Evolutionary conservation across 768 basidiomycete genomes (phyloP).

Genomic region (Leccinum truebloodii): DNA sequence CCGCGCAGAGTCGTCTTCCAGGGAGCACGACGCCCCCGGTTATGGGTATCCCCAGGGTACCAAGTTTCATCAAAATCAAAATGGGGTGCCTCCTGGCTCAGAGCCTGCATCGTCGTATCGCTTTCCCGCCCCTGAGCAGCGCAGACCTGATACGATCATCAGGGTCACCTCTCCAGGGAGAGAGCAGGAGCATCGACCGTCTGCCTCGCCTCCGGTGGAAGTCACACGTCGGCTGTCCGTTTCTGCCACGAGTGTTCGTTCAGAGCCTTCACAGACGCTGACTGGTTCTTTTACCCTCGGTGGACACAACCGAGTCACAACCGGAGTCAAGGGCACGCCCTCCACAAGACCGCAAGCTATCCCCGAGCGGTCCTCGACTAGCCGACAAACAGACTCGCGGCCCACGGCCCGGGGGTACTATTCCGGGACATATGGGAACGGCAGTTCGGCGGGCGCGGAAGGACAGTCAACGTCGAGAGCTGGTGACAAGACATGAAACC

Average conservation of each 20-base stretch:
- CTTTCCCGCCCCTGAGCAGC: constrained; percentile 45
- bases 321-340: constrained; percentile 24
- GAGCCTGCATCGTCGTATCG: constrained; percentile 44
- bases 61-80: constrained; percentile 43
- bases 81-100: constrained; percentile 35
- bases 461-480: constrained; percentile 16
- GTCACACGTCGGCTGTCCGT: constrained; percentile 48
- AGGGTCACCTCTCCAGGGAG: constrained; percentile 44
- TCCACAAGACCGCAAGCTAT: constrained; percentile 18
- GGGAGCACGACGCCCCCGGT: constrained; percentile 15
- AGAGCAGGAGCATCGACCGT: constrained; percentile 39
- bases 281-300: constrained; percentile 20
- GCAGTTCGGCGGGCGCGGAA: constrained; percentile 12
- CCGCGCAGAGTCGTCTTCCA: constrained; percentile 24
- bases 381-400: constrained; percentile 26
- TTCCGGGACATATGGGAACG: constrained; percentile 23
- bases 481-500: constrained; percentile 28
- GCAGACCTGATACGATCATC: constrained; percentile 36
- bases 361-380: constrained; percentile 20
- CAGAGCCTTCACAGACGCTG: constrained; percentile 40
- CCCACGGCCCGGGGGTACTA: constrained; percentile 21
- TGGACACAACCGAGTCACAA: constrained; percentile 22
- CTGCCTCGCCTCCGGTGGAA: constrained; percentile 51
- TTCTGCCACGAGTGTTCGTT: constrained; percentile 41
- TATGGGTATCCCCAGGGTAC: constrained; percentile 21